Percentiles rank a stretch among this genome's conserved stretches.
Evolutionary conservation across 495 filamentous ascomycete species (phyloP).

Genomic region (Penicillium bovifimosum): DNA sequence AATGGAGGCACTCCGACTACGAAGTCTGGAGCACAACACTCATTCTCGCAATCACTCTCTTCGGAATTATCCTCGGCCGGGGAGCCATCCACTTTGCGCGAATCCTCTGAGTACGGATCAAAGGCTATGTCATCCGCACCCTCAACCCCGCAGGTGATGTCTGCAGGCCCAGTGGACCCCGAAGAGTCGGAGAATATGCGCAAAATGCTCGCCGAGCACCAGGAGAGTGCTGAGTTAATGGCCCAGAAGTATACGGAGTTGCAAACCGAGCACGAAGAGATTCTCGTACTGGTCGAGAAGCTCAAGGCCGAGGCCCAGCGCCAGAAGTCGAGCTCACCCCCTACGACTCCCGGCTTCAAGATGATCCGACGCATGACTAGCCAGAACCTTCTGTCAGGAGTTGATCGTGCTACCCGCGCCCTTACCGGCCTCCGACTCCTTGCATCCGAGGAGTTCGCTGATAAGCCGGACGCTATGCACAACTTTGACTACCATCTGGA

Average conservation of each 20-base stretch:
- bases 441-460: slow-evolving; percentile 76
- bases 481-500: slow-evolving; percentile 91
- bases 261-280: slow-evolving; percentile 72
- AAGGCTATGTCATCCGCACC: slow-evolving; percentile 21
- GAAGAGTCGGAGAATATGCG: slow-evolving; percentile 69
- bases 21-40: slow-evolving; percentile 71
- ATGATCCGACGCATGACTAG: slow-evolving; percentile 91
- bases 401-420: slow-evolving; percentile 90
- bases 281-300: slow-evolving; percentile 79
- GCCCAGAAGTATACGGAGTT: slow-evolving; percentile 74
- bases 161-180: slow-evolving; percentile 27
- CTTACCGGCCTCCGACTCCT: slow-evolving; percentile 84
- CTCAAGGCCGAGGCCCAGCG: slow-evolving; percentile 81
- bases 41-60: slow-evolving; percentile 90
- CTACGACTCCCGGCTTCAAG: slow-evolving; percentile 52
- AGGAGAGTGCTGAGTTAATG: slow-evolving; percentile 64
- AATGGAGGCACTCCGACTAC: slow-evolving; percentile 63
- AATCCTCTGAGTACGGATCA: slow-evolving; percentile 50
- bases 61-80: slow-evolving; percentile 93
- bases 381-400: slow-evolving; percentile 74
- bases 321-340: slow-evolving; percentile 56
- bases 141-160: slow-evolving; percentile 10
- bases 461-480: slow-evolving; percentile 76
- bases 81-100: slow-evolving; percentile 66
- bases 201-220: slow-evolving; percentile 66